phyloP scores from a whole-genome alignment of 1,284 basidiomycete genomes.

The Microbotryum intermedium region DNA sequence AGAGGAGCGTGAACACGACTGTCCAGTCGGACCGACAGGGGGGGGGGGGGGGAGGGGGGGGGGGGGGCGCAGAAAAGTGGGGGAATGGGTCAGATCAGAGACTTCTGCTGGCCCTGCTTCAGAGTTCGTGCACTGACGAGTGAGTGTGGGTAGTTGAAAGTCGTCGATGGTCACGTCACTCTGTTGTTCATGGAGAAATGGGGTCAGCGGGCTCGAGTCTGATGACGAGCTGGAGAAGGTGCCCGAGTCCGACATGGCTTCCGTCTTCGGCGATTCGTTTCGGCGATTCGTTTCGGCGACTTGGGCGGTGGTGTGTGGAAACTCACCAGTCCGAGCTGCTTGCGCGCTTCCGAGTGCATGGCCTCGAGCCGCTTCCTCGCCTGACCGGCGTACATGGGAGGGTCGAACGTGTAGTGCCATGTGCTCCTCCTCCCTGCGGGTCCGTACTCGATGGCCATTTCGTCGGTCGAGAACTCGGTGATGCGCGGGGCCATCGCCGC shows the following conservation, averaged over 20 bases:
- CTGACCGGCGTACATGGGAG: conserved; percentile 16
- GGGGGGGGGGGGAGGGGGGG: background rate
- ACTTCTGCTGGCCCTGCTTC: no score
- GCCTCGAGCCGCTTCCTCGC: conserved; percentile 16
- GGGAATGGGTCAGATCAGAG: background rate
- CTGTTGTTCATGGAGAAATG: background rate
- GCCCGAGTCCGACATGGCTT: no score
- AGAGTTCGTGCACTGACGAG: no score
- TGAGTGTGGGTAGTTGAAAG: background rate
- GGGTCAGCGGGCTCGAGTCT: background rate
- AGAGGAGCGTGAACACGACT: background rate
- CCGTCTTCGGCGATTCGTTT: no score
- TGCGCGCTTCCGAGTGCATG: conserved; percentile 16
- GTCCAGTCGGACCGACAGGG: background rate
- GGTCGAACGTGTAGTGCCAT: conserved; percentile 4
- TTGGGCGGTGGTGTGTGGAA: background rate
- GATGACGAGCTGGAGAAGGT: no score
- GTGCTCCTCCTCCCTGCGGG: background rate
- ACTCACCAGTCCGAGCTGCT: conserved; percentile 11
- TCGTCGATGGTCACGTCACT: background rate
- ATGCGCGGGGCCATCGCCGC: conserved; percentile 4
- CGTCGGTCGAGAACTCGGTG: conserved; percentile 1
- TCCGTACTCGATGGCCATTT: conserved; percentile 15
- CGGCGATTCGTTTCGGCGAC: background rate
- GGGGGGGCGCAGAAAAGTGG: background rate